phyloP scores from a whole-genome alignment of 768 basidiomycete genomes.

The Filobasidium wieringae region DNA sequence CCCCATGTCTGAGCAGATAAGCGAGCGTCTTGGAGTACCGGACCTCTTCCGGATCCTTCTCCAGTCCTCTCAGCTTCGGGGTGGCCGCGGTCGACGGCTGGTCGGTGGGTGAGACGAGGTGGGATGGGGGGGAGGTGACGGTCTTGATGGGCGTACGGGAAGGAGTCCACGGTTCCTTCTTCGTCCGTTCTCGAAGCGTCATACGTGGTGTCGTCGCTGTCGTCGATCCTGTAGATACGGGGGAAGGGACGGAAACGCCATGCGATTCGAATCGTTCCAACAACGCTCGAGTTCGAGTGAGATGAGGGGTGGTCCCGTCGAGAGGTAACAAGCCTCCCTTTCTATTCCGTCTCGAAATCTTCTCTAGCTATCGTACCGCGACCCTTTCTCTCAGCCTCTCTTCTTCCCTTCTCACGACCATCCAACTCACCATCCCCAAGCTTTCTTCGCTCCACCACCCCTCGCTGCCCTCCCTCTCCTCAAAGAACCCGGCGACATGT shows the following conservation, averaged over 20 bases:
- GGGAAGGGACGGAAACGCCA: not conserved
- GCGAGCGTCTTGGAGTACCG: constrained; percentile 74
- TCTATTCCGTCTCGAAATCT: not conserved
- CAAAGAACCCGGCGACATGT: constrained; percentile 56
- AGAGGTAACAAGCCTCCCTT: constrained; percentile 3
- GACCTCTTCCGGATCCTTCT: constrained; percentile 41
- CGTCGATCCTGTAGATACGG: not conserved
- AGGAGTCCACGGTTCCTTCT: not conserved
- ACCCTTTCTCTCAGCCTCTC: not conserved
- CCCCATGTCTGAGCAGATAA: constrained; percentile 84
- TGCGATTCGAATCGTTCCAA: not conserved
- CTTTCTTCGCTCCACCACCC: constrained; percentile 3
- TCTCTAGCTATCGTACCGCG: not conserved
- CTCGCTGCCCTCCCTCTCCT: not conserved
- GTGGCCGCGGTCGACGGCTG: not conserved
- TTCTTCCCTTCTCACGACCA: not conserved
- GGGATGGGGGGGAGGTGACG: not conserved
- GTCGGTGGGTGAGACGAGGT: not conserved
- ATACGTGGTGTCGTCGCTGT: not conserved
- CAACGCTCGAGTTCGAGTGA: constrained; percentile 1
- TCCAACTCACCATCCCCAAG: not conserved
- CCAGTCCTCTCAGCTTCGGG: constrained; percentile 9
- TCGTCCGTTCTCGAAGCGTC: constrained; percentile 7
- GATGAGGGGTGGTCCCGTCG: not conserved
- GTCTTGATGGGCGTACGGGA: not conserved